Conservation (phyloP, 768 basidiomycete genomes). For the Suillus tomentosus region DNA sequence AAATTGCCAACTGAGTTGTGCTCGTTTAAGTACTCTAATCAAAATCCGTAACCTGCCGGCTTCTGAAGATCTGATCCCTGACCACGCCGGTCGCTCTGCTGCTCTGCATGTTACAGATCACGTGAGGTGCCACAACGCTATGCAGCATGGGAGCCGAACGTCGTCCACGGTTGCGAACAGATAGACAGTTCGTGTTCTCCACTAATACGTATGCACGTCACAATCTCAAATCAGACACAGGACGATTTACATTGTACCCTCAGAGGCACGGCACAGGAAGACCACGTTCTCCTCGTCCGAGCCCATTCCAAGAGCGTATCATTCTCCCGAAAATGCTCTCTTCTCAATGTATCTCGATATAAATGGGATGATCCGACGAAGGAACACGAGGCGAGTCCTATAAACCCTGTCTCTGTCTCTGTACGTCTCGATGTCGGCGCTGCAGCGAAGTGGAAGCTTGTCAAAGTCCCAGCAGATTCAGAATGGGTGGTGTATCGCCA, state of each 20-base stretch:
- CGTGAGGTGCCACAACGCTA: neutral
- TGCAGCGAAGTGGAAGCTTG: constrained; percentile 47
- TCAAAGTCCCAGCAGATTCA: constrained; percentile 44
- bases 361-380: constrained; percentile 24
- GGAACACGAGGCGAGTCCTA: constrained; percentile 12
- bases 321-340: constrained; percentile 22
- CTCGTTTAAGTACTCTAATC: neutral
- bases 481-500: constrained; percentile 62
- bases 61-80: neutral
- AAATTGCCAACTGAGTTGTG: neutral
- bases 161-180: neutral
- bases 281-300: constrained; percentile 21
- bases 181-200: neutral
- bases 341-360: constrained; percentile 21
- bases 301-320: constrained; percentile 26
- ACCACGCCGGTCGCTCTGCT: neutral
- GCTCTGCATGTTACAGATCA: neutral
- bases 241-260: constrained; percentile 28
- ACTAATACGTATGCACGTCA: constrained; percentile 27
- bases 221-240: constrained; percentile 40
- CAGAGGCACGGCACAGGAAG: constrained; percentile 4
- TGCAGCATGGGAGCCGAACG: neutral
- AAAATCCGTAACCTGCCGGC: neutral
- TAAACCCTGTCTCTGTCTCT: constrained; percentile 17
- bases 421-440: constrained; percentile 26